Conservation (phyloP, 768 basidiomycete species). For the Ramaria rubella region DNA sequence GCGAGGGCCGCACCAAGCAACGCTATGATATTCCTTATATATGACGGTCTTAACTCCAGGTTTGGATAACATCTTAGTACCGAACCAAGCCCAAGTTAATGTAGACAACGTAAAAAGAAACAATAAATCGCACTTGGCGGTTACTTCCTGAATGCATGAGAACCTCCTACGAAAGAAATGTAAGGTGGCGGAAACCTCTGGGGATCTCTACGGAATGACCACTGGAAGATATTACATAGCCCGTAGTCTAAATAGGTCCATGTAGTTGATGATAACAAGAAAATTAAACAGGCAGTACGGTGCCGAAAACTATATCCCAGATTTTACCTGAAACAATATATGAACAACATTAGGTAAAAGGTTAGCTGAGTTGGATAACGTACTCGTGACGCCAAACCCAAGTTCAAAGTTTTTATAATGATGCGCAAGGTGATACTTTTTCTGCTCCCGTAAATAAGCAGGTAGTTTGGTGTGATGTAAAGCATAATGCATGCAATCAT, state of each 20-base stretch:
- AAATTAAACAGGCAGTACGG: slow-evolving; percentile 56
- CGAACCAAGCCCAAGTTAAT: no score
- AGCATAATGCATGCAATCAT: slow-evolving; percentile 91
- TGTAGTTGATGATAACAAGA: background rate
- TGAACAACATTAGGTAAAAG: background rate
- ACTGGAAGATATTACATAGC: no score
- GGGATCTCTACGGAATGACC: no score
- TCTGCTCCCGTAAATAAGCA: slow-evolving; percentile 83
- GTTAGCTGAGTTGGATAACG: no score
- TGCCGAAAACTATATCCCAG: slow-evolving; percentile 92
- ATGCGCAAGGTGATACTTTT: slow-evolving; percentile 95
- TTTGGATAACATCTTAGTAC: slow-evolving; percentile 35
- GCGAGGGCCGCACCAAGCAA: slow-evolving; percentile 81
- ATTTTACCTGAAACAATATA: slow-evolving; percentile 58
- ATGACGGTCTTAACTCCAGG: slow-evolving; percentile 61
- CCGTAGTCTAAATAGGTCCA: background rate
- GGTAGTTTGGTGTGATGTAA: slow-evolving; percentile 86
- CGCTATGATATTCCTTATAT: slow-evolving; percentile 89
- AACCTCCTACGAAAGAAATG: no score
- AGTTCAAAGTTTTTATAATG: slow-evolving; percentile 99
- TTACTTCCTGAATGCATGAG: no score
- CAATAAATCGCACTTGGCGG: no score
- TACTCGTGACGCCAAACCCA: slow-evolving; percentile 93
- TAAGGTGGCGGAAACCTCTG: no score
- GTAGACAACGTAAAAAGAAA: no score